A percentile compares a stretch with the other conserved stretches of the same genome.
Conservation (phyloP, 371 early-diverging fungal genomes). For the Mortierella sp. region DNA sequence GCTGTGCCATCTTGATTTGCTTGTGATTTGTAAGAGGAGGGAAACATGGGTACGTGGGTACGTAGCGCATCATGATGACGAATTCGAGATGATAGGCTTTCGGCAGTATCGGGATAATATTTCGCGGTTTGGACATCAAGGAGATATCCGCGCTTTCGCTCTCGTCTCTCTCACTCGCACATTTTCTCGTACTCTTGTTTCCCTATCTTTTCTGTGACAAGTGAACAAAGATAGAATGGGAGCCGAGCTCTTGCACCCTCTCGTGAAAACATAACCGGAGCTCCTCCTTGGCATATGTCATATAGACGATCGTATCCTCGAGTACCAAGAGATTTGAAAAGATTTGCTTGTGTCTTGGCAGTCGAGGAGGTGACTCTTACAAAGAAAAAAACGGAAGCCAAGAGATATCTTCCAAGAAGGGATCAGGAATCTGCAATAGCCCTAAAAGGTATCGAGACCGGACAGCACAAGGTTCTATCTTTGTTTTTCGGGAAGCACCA, state of each 20-base stretch:
- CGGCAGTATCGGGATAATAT: no score
- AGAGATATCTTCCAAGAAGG: not conserved
- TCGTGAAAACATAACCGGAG: not conserved
- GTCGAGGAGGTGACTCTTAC: slow-evolving; percentile 3
- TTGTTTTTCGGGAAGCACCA: not conserved
- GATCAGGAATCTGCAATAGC: not conserved
- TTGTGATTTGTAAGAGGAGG: not conserved
- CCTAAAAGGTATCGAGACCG: not conserved
- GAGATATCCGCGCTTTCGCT: no score
- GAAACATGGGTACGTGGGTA: not conserved
- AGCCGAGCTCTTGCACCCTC: slow-evolving; percentile 3
- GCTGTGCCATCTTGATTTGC: not conserved
- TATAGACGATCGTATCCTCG: not conserved
- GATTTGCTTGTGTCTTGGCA: not conserved
- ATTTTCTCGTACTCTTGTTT: no score
- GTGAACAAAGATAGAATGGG: slow-evolving; percentile 7
- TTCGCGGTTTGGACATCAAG: no score
- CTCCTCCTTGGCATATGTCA: slow-evolving; percentile 7
- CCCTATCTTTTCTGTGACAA: no score
- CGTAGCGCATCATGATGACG: not conserved
- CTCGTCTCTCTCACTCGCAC: not conserved
- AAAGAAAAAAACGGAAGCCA: not conserved
- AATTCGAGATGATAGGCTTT: no score
- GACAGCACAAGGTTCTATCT: not conserved
- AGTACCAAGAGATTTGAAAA: not conserved